A percentile compares a stretch with the other conserved stretches of the same genome.
Conservation (phyloP, 495 filamentous ascomycete genomes). For the Aspergillus affinis region DNA sequence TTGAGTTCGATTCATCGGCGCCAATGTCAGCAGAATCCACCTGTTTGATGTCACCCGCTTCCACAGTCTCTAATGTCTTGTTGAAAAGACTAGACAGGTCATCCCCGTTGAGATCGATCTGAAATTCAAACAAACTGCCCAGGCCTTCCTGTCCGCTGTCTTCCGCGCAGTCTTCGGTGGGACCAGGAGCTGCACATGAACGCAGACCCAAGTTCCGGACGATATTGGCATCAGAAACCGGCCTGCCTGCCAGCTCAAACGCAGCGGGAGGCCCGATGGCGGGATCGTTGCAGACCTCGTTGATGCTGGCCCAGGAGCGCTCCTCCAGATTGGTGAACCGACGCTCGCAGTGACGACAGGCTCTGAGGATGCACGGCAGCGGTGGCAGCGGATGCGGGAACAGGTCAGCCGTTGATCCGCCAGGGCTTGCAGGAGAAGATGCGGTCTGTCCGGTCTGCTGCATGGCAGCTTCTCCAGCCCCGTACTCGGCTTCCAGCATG, state of each 20-base stretch:
- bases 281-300: conserved; percentile 37
- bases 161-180: not conserved
- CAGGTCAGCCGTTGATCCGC: not conserved
- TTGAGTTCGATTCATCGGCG: too few species aligned
- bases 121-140: not conserved
- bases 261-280: conserved; percentile 19
- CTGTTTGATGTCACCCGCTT: not conserved
- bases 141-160: not conserved
- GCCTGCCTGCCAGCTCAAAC: conserved; percentile 18
- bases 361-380: conserved; percentile 47
- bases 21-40: not conserved
- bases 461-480: not conserved
- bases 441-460: not conserved
- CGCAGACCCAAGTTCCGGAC: conserved; percentile 17
- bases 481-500: conserved; percentile 13
- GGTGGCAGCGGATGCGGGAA: conserved; percentile 7
- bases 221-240: conserved; percentile 9
- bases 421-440: not conserved
- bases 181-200: not conserved
- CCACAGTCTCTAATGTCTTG: not conserved
- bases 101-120: not conserved
- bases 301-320: conserved; percentile 48
- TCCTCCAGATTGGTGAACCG: conserved; percentile 29
- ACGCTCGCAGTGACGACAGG: conserved; percentile 51
- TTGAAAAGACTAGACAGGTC: not conserved